Evolutionary conservation across 177 flowering plant species (phyloP).

Genomic region (Vitis hybrid): DNA sequence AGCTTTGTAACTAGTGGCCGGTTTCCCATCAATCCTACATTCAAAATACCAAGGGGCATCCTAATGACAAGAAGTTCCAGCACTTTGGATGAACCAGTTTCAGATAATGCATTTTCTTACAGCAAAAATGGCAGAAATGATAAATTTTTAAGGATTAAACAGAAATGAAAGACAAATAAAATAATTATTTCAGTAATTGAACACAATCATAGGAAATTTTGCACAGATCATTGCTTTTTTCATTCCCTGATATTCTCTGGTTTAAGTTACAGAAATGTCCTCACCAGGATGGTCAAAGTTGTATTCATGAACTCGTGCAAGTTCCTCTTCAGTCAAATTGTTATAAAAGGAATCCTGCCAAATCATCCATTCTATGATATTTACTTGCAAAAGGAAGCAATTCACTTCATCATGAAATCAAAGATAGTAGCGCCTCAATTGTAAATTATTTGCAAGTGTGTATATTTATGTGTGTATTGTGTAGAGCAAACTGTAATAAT

Average conservation of each 20-base stretch:
- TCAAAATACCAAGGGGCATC: neutral
- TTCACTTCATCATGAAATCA: neutral
- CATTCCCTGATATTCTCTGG: neutral
- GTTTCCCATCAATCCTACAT: neutral
- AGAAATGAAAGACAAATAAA: neutral
- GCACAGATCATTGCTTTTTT: neutral
- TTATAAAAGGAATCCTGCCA: slow-evolving; percentile 90
- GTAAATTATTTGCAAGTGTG: too few species aligned
- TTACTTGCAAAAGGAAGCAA: neutral
- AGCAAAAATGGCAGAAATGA: neutral
- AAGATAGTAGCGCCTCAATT: too few species aligned
- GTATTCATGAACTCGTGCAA: slow-evolving; percentile 73
- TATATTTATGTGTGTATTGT: too few species aligned
- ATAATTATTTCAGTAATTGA: neutral
- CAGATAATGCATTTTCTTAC: neutral
- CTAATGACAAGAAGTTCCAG: neutral
- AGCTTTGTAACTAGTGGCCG: neutral
- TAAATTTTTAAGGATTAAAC: too few species aligned
- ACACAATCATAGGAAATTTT: neutral
- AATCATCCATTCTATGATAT: slow-evolving; percentile 1
- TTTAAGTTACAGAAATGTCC: slow-evolving; percentile 4
- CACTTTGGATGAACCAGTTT: too few species aligned
- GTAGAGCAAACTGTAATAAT: too few species aligned
- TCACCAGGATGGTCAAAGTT: slow-evolving; percentile 98
- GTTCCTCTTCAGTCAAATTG: slow-evolving; percentile 71